phyloP scores from a whole-genome alignment of 2,329 filamentous ascomycete species.

The Geoglossum cookeanum region DNA sequence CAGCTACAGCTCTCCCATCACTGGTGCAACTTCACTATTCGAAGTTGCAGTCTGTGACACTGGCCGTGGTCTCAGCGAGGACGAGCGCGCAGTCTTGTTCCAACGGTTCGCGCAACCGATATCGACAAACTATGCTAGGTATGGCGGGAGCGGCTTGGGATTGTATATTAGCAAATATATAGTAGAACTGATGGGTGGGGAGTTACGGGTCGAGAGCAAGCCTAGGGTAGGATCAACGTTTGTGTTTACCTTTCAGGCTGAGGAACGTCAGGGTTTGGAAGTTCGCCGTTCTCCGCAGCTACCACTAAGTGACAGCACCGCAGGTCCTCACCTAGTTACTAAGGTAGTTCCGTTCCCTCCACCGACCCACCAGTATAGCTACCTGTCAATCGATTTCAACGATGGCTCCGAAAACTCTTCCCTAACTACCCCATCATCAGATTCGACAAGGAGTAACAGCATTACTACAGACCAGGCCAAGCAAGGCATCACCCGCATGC shows the following conservation, averaged over 20 bases:
- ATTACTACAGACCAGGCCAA: not conserved
- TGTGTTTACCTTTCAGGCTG: constrained; percentile 43
- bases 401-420: too few relatives aligned
- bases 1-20: not conserved
- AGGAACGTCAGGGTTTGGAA: not conserved
- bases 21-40: not conserved
- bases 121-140: constrained; percentile 56
- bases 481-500: not conserved
- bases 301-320: not conserved
- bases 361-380: not conserved
- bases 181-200: constrained; percentile 63
- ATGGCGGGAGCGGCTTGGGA: constrained; percentile 61
- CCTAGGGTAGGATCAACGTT: constrained; percentile 54
- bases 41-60: constrained; percentile 56
- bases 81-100: constrained; percentile 58
- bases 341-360: not conserved
- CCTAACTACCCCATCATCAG: not conserved
- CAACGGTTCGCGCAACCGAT: constrained; percentile 63
- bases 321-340: not conserved
- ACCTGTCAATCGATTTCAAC: not conserved
- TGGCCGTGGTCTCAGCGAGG: constrained; percentile 49
- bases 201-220: constrained; percentile 53
- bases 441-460: not conserved
- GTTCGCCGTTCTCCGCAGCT: not conserved
- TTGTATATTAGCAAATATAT: constrained; percentile 62